Percentiles rank a stretch among this genome's conserved stretches.
Conservation (phyloP, 1,284 basidiomycete genomes). For the Pseudozyma pruni region DNA sequence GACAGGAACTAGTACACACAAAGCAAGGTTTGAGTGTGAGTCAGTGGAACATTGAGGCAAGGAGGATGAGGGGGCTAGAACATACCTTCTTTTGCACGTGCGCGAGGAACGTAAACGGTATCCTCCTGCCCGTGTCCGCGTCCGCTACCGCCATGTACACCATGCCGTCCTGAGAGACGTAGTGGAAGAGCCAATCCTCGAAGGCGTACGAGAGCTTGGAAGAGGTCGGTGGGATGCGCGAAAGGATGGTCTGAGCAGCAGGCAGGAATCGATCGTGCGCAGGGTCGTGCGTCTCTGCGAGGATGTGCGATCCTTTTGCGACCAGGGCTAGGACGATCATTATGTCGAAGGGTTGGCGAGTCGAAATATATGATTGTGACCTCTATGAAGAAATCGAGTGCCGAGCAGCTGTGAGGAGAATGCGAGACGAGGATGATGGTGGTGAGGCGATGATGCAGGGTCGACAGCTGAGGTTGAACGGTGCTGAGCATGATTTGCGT, state of each 20-base stretch:
- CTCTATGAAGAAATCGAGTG: neutral
- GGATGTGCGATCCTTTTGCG: conserved; percentile 49
- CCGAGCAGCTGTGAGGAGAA: too few relatives aligned
- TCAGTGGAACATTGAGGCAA: neutral
- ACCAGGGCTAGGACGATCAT: conserved; percentile 66
- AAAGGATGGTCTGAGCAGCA: conserved; percentile 89
- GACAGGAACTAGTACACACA: conserved; percentile 35
- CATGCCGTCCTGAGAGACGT: conserved; percentile 74
- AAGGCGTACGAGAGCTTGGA: conserved; percentile 83
- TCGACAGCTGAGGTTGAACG: too few relatives aligned
- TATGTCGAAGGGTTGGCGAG: too few relatives aligned
- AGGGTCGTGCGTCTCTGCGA: conserved; percentile 57
- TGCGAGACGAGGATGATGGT: neutral
- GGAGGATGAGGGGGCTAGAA: too few relatives aligned
- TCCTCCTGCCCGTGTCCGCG: conserved; percentile 78
- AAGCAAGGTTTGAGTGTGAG: too few relatives aligned
- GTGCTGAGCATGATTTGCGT: neutral
- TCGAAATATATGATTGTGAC: neutral
- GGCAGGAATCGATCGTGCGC: conserved; percentile 59
- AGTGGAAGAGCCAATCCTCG: conserved; percentile 90
- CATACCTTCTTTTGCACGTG: conserved; percentile 81
- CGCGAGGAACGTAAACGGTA: conserved; percentile 91
- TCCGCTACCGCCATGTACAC: conserved; percentile 91
- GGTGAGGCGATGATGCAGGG: conserved; percentile 6
- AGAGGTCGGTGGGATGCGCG: conserved; percentile 92